Conservation (phyloP, 495 filamentous ascomycete species). For the Chaetomium cochliodes region DNA sequence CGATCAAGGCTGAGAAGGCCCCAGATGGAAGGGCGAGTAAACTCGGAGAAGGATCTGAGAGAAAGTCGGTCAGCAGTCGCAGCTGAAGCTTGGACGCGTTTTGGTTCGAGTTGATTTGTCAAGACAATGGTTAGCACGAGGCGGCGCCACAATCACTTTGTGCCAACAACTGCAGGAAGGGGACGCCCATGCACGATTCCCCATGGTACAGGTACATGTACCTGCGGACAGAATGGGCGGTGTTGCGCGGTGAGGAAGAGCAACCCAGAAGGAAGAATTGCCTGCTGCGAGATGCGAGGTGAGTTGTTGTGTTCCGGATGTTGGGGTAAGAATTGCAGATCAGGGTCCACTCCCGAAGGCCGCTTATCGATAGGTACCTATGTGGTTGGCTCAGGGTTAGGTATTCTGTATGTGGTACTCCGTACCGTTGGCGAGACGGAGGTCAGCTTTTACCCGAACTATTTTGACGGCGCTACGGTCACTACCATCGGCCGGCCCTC, state of each 20-base stretch:
- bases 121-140: background rate
- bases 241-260: background rate
- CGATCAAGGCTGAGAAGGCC: background rate
- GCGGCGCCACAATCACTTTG: slow-evolving; percentile 3
- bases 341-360: background rate
- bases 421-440: background rate
- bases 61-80: slow-evolving; percentile 6
- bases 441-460: background rate
- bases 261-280: background rate
- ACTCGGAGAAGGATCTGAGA: background rate
- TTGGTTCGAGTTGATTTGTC: background rate
- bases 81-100: background rate
- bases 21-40: background rate
- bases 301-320: background rate
- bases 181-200: background rate
- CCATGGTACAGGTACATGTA: background rate
- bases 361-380: background rate
- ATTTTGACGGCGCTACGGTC: background rate
- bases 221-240: background rate
- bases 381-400: too few relatives aligned
- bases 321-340: background rate
- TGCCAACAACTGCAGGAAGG: background rate
- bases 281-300: background rate
- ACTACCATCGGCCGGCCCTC: slow-evolving; percentile 7
- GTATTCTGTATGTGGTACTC: too few relatives aligned